A percentile compares a stretch with the other conserved stretches of the same genome.
Evolutionary conservation across 208 protist species (phyloP).

Genomic region (Acanthamoeba castellanii): DNA sequence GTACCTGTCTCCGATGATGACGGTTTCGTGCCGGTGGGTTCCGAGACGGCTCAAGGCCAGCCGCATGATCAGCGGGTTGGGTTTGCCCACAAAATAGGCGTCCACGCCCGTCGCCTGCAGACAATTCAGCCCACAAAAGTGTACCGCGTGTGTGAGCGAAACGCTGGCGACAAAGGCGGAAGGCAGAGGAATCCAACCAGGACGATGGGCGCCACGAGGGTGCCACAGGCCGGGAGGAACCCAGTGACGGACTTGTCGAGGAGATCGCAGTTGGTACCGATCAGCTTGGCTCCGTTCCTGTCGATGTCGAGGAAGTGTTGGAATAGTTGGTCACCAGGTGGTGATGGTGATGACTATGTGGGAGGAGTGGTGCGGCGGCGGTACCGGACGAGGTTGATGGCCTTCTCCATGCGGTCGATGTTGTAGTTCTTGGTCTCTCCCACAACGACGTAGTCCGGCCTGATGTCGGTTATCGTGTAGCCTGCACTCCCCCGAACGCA

Average conservation of each 20-base stretch:
- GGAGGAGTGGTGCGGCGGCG: too few species aligned
- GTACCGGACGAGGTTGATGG: constrained; percentile 65
- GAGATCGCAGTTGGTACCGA: constrained; percentile 72
- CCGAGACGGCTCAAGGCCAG: constrained; percentile 63
- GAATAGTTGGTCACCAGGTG: too few species aligned
- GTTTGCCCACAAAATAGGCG: constrained; percentile 77
- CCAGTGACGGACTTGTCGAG: background rate
- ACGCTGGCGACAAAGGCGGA: background rate
- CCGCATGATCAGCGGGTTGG: constrained; percentile 78
- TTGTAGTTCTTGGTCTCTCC: constrained; percentile 74
- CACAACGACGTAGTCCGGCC: constrained; percentile 75
- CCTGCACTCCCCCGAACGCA: background rate
- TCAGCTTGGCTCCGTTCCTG: constrained; percentile 72
- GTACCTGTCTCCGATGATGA: constrained; percentile 66
- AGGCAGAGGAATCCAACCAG: background rate
- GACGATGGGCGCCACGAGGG: constrained; percentile 73
- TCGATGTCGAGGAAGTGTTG: too few species aligned
- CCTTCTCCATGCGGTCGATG: constrained; percentile 46
- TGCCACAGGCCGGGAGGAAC: constrained; percentile 35
- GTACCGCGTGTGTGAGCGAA: background rate
- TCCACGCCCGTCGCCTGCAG: constrained; percentile 42
- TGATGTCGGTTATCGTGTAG: constrained; percentile 58
- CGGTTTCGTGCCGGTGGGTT: constrained; percentile 35
- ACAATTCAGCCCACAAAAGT: background rate
- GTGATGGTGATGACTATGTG: too few species aligned